Conservation (phyloP, 768 basidiomycete species). For the Ramaria rubella region DNA sequence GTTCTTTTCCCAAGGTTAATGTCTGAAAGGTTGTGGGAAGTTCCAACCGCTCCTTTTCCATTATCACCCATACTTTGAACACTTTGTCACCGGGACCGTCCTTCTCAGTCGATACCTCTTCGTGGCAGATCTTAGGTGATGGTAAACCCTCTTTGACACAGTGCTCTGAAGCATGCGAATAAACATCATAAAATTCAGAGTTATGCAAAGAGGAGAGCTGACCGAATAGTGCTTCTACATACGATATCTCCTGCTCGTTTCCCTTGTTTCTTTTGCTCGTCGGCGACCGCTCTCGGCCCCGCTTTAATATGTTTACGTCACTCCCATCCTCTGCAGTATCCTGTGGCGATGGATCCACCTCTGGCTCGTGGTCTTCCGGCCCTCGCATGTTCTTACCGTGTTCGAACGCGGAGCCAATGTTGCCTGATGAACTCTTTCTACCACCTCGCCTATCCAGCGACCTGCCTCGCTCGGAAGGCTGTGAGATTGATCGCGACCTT, state of each 20-base stretch:
- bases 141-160: constrained; percentile 17
- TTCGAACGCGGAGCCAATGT: not conserved
- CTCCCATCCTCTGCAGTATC: not conserved
- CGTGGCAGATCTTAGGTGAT: constrained; percentile 31
- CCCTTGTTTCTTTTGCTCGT: not conserved
- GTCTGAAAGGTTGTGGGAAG: constrained; percentile 35
- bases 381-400: not conserved
- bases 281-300: not conserved
- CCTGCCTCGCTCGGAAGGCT: not conserved
- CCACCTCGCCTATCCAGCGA: not conserved
- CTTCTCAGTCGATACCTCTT: constrained; percentile 22
- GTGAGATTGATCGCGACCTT: not conserved
- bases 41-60: constrained; percentile 38
- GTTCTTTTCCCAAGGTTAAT: constrained; percentile 35
- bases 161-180: constrained; percentile 14
- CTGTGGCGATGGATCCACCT: not conserved
- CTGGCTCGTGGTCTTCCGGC: not conserved
- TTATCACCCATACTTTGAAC: constrained; percentile 42
- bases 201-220: not conserved
- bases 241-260: not conserved
- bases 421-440: not conserved
- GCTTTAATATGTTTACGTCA: not conserved
- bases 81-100: too few species aligned
- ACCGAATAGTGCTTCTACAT: constrained; percentile 1
- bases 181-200: not conserved